Percentiles rank a stretch among this genome's conserved stretches.
Evolutionary conservation across 306 rosid species (phyloP).

Genomic region (Spatholobus suberectus): DNA sequence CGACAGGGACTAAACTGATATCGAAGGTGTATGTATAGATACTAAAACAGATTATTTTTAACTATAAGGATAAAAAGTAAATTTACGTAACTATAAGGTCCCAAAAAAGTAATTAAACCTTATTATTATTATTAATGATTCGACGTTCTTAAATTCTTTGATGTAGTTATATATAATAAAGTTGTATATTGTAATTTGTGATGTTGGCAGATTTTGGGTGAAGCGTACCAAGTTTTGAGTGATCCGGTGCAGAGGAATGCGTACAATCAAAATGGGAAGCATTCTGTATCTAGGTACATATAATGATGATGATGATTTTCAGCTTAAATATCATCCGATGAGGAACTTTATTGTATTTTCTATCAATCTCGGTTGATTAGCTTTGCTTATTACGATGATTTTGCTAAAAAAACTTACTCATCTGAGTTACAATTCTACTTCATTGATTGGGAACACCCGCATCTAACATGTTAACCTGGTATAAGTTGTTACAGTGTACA

Average conservation of each 20-base stretch:
- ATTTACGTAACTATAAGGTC: too few relatives aligned
- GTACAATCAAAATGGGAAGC: constrained; percentile 85
- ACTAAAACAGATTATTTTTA: too few relatives aligned
- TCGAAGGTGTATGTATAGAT: too few relatives aligned
- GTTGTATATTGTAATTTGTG: background rate
- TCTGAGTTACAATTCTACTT: too few relatives aligned
- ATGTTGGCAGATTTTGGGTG: constrained; percentile 69
- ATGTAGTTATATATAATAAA: background rate
- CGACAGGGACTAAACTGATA: too few relatives aligned
- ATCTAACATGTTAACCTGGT: too few relatives aligned
- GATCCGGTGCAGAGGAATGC: constrained; percentile 80
- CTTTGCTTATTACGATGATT: background rate
- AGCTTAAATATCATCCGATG: background rate
- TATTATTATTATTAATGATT: background rate
- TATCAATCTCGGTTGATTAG: background rate
- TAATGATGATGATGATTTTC: background rate
- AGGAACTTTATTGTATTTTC: background rate
- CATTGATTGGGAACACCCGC: too few relatives aligned
- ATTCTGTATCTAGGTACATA: constrained; percentile 70
- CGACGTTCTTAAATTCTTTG: background rate
- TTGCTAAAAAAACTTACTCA: too few relatives aligned
- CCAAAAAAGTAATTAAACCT: too few relatives aligned
- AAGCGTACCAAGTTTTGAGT: constrained; percentile 92
- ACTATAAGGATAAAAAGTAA: too few relatives aligned
- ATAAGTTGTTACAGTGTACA: background rate